Conservation (phyloP, 2,329 filamentous ascomycete genomes). For the Elsinoe arachidis region DNA sequence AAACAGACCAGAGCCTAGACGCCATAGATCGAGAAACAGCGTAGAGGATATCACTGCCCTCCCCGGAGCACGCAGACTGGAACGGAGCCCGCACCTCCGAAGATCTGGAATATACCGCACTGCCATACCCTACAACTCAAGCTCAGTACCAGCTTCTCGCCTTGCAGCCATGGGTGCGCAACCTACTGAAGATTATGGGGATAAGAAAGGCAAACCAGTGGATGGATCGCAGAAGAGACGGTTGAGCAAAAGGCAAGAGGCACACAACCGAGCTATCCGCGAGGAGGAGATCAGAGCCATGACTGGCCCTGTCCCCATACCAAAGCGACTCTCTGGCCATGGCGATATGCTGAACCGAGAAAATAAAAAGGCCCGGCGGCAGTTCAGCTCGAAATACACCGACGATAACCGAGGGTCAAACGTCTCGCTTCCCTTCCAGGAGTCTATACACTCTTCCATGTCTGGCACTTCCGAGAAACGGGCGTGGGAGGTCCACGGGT, state of each 20-base stretch:
- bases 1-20: constrained; percentile 2
- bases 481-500: constrained; percentile 69
- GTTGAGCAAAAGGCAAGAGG: constrained; percentile 63
- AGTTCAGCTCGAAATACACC: constrained; percentile 52
- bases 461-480: constrained; percentile 66
- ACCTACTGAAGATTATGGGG: constrained; percentile 23
- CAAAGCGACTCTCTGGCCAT: constrained; percentile 51
- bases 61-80: constrained; percentile 32
- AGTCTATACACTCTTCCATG: constrained; percentile 67
- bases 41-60: constrained; percentile 39
- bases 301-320: constrained; percentile 58
- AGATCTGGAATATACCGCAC: constrained; percentile 32
- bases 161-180: constrained; percentile 42
- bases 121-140: constrained; percentile 38
- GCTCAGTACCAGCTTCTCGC: constrained; percentile 3
- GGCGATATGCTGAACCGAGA: constrained; percentile 49
- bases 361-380: constrained; percentile 56
- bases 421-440: constrained; percentile 63
- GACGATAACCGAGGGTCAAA: constrained; percentile 45
- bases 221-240: constrained; percentile 55
- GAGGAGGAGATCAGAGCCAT: constrained; percentile 86
- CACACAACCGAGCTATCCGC: constrained; percentile 55
- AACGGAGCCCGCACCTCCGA: constrained; percentile 41
- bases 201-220: constrained; percentile 44
- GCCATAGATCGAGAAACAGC: constrained; percentile 22